Conservation (phyloP, 148 eudicot genomes). For the Spergularia bocconei region DNA sequence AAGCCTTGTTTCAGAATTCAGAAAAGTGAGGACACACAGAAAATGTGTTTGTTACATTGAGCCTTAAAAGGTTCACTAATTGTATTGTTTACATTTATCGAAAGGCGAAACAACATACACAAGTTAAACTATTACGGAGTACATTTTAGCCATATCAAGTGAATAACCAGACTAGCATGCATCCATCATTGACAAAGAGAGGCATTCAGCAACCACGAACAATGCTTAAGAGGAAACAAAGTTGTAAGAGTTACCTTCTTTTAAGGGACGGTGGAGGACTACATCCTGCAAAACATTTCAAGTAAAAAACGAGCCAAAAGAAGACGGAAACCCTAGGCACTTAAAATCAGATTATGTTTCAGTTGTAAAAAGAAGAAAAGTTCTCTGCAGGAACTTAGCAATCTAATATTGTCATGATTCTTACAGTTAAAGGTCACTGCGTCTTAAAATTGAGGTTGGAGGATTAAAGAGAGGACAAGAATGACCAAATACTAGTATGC, state of each 20-base stretch:
- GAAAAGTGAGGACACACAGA: background rate
- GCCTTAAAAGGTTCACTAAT: background rate
- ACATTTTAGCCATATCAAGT: background rate
- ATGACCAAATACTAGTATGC: too few relatives aligned
- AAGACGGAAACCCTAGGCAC: background rate
- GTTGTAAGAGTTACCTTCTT: slow-evolving; percentile 45
- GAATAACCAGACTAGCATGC: background rate
- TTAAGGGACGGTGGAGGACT: slow-evolving; percentile 45
- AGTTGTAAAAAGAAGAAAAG: too few relatives aligned
- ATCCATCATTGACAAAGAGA: background rate
- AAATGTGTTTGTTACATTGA: background rate
- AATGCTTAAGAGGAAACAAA: slow-evolving; percentile 3
- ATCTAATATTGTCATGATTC: background rate
- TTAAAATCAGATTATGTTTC: background rate
- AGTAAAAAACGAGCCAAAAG: background rate
- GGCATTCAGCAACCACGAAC: slow-evolving; percentile 8
- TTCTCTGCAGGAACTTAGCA: too few relatives aligned
- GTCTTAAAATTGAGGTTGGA: too few relatives aligned
- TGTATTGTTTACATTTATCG: background rate
- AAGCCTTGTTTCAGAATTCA: background rate
- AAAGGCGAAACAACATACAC: background rate
- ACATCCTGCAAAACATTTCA: slow-evolving; percentile 43
- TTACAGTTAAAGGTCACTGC: background rate
- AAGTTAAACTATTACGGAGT: too few relatives aligned
- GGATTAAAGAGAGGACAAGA: too few relatives aligned